Conservation (phyloP, 768 basidiomycete genomes). For the Clitopilus passeckerianus region DNA sequence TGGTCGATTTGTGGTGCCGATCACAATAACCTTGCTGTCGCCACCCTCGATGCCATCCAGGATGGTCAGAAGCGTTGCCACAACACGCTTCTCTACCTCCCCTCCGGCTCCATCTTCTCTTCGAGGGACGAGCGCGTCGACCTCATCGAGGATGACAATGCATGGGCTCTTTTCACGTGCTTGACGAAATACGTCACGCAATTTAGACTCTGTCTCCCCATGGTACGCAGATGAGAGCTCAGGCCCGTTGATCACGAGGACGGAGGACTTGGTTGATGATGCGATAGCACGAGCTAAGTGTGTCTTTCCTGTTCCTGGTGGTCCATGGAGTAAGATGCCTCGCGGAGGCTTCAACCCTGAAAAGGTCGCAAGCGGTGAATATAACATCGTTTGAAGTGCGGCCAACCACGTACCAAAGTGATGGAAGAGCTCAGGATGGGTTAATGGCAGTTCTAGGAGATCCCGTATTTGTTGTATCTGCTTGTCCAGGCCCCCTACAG, state of each 20-base stretch:
- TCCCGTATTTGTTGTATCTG: constrained; percentile 86
- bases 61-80: constrained; percentile 90
- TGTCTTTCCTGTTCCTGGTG: constrained; percentile 97
- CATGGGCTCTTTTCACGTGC: constrained; percentile 81
- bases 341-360: constrained; percentile 90
- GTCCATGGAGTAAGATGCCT: constrained; percentile 91
- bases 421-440: constrained; percentile 73
- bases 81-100: constrained; percentile 94
- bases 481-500: constrained; percentile 83
- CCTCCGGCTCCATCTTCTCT: constrained; percentile 88
- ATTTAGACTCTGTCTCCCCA: constrained; percentile 90
- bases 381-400: background rate
- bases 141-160: constrained; percentile 93
- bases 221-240: constrained; percentile 95
- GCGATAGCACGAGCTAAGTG: constrained; percentile 94
- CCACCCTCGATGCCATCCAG: constrained; percentile 83
- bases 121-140: constrained; percentile 90
- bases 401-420: constrained; percentile 50
- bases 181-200: constrained; percentile 86
- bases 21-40: constrained; percentile 75
- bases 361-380: constrained; percentile 1
- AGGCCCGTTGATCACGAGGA: constrained; percentile 94
- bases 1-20: constrained; percentile 93
- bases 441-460: constrained; percentile 82
- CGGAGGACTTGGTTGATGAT: constrained; percentile 75